These are phyloP conservation scores for Loxodes magnus DNA, from an alignment of 73 alveolate species.

Conservation along the genomic window DNA sequence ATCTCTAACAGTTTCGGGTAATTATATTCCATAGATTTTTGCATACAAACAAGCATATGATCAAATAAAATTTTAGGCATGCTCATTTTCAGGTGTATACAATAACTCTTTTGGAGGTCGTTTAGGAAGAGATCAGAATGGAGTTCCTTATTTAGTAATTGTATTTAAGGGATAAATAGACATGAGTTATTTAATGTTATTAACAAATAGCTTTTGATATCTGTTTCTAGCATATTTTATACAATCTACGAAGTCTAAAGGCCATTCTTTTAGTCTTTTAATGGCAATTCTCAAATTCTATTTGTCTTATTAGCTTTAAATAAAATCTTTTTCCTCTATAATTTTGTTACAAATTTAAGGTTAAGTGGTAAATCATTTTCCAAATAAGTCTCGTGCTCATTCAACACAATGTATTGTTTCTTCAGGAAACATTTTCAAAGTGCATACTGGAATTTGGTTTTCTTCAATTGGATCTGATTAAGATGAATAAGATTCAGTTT, in stretches of 20 bases:
- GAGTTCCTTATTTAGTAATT: conserved; percentile 77
- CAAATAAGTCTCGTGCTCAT: conserved; percentile 91
- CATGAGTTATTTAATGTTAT: conserved; percentile 52
- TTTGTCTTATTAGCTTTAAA: too few relatives aligned
- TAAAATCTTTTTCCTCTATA: too few relatives aligned
- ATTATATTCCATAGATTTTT: too few relatives aligned
- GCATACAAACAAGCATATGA: too few relatives aligned
- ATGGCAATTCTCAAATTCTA: too few relatives aligned
- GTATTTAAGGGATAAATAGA: conserved; percentile 77
- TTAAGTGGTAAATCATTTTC: conserved; percentile 77
- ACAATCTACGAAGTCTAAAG: conserved; percentile 57
- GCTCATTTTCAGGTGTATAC: too few relatives aligned
- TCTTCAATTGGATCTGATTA: conserved; percentile 93
- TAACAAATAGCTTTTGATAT: conserved; percentile 44
- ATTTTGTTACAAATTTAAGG: conserved; percentile 30
- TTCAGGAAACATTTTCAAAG: conserved; percentile 91
- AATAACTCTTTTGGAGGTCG: conserved; percentile 66
- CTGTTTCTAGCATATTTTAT: conserved; percentile 55
- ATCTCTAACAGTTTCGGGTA: too few relatives aligned
- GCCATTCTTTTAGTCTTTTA: too few relatives aligned
- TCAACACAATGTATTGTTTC: conserved; percentile 91
- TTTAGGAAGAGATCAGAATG: conserved; percentile 93
- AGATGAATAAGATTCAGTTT: conserved; percentile 84
- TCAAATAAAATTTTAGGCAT: too few relatives aligned
- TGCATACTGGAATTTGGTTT: conserved; percentile 83